Conservation (phyloP, 257 asterid genomes). For the Leonotis leonurus region DNA sequence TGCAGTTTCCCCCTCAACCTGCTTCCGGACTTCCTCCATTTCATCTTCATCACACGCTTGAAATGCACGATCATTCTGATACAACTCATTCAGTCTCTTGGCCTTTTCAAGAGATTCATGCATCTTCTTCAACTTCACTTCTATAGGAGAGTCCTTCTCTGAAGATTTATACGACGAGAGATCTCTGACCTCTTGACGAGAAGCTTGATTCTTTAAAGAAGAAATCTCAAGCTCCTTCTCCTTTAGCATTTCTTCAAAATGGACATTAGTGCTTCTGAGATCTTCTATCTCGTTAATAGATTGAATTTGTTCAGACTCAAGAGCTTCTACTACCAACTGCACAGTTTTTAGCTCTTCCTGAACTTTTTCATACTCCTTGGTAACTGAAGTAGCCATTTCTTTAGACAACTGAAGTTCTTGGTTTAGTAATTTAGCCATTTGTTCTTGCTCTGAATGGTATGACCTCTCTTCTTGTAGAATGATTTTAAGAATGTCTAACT, state of each 20-base stretch:
- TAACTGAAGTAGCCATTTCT: slow-evolving; percentile 35
- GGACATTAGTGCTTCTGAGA: slow-evolving; percentile 42
- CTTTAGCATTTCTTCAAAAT: slow-evolving; percentile 37
- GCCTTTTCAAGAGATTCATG: slow-evolving; percentile 85
- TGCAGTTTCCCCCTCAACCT: slow-evolving; percentile 96
- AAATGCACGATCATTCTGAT: slow-evolving; percentile 50
- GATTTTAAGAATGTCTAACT: slow-evolving; percentile 73
- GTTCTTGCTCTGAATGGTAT: slow-evolving; percentile 40
- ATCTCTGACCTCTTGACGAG: slow-evolving; percentile 34
- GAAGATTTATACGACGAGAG: slow-evolving; percentile 26
- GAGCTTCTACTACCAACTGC: slow-evolving; percentile 72
- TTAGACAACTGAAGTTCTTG: slow-evolving; percentile 55
- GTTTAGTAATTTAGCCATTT: slow-evolving; percentile 37
- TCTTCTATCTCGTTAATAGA: slow-evolving; percentile 65
- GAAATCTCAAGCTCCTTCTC: slow-evolving; percentile 58
- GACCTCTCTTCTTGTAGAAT: slow-evolving; percentile 82
- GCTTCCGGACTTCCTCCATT: slow-evolving; percentile 76
- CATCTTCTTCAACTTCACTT: slow-evolving; percentile 74
- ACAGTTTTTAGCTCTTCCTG: slow-evolving; percentile 53
- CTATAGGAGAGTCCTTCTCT: slow-evolving; percentile 49
- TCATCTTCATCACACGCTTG: slow-evolving; percentile 62
- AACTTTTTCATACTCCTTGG: slow-evolving; percentile 41
- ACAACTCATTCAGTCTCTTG: slow-evolving; percentile 55
- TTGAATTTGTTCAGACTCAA: slow-evolving; percentile 74
- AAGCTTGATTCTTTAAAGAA: slow-evolving; percentile 36